Evolutionary conservation across 768 basidiomycete species (phyloP).

Genomic region (Botryobasidium botryosum): DNA sequence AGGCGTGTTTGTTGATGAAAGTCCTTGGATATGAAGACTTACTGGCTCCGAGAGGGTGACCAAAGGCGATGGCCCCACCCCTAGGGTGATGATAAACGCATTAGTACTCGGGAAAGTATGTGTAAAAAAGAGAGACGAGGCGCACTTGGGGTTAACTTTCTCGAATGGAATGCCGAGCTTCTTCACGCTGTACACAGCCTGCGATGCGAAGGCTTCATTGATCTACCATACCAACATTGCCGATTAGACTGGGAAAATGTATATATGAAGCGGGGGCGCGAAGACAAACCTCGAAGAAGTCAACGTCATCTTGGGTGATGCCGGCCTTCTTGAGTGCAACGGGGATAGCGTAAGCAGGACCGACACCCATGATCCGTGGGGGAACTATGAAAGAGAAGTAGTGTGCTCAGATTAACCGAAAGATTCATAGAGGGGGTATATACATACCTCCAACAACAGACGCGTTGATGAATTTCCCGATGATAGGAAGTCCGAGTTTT

Average conservation of each 20-base stretch:
- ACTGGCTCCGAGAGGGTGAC: slow-evolving; percentile 79
- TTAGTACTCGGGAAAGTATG: background rate
- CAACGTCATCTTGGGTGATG: slow-evolving; percentile 50
- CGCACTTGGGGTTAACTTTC: slow-evolving; percentile 59
- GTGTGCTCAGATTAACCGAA: background rate
- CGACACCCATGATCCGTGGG: slow-evolving; percentile 80
- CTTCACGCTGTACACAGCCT: slow-evolving; percentile 53
- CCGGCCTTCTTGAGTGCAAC: slow-evolving; percentile 49
- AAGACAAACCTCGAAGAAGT: slow-evolving; percentile 47
- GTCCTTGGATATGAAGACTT: slow-evolving; percentile 20
- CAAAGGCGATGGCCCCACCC: slow-evolving; percentile 81
- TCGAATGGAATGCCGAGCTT: slow-evolving; percentile 50
- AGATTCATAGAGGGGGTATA: too few species aligned
- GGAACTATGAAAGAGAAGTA: slow-evolving; percentile 31
- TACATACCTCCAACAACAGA: slow-evolving; percentile 35
- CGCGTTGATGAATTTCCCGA: slow-evolving; percentile 70
- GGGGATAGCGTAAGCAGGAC: slow-evolving; percentile 79
- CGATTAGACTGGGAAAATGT: background rate
- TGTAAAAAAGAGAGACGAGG: background rate
- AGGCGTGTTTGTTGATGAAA: background rate
- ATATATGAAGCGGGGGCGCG: too few species aligned
- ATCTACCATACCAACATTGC: slow-evolving; percentile 30
- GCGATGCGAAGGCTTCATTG: slow-evolving; percentile 72
- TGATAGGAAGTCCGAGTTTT: slow-evolving; percentile 66
- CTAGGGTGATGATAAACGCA: background rate